A percentile compares a stretch with the other conserved stretches of the same genome.
These are phyloP conservation scores for Cytospora paraplurivora DNA, from an alignment of 2,329 filamentous ascomycete species.

Conservation along the genomic window DNA sequence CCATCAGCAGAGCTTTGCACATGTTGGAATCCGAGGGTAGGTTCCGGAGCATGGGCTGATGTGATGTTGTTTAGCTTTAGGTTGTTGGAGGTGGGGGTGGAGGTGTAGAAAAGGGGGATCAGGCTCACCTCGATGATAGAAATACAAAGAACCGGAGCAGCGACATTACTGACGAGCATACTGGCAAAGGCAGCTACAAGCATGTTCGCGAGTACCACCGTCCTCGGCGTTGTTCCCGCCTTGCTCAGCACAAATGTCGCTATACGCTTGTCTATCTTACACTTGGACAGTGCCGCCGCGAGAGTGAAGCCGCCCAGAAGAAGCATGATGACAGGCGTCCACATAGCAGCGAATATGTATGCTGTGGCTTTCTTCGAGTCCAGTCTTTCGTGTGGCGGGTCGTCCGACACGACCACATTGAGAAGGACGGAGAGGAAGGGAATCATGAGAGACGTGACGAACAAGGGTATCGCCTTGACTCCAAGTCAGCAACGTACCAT, in stretches of 20 bases:
- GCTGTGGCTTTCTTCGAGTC: conserved; percentile 78
- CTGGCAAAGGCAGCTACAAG: conserved; percentile 96
- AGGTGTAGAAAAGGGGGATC: neutral
- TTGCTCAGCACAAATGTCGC: conserved; percentile 96
- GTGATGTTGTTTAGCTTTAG: conserved; percentile 15
- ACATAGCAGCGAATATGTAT: conserved; percentile 94
- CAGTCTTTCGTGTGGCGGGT: conserved; percentile 67
- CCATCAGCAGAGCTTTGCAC: conserved; percentile 92
- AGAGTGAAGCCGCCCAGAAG: conserved; percentile 94
- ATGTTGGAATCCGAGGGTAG: conserved; percentile 87
- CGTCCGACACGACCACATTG: conserved; percentile 78
- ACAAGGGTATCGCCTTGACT: conserved; percentile 82
- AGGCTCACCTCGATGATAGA: conserved; percentile 84
- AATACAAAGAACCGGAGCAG: conserved; percentile 94
- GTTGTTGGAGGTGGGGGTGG: conserved; percentile 3
- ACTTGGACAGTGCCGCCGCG: conserved; percentile 92
- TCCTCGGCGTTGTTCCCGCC: conserved; percentile 85
- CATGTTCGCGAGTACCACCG: conserved; percentile 96
- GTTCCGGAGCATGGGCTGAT: conserved; percentile 87
- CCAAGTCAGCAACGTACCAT: conserved; percentile 3
- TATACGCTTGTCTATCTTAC: conserved; percentile 96
- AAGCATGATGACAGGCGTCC: conserved; percentile 99
- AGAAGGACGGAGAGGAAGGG: conserved; percentile 91
- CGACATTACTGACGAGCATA: conserved; percentile 99
- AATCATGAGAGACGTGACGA: conserved; percentile 91